These are phyloP conservation scores for Microdochium paspali DNA, from an alignment of 2,329 filamentous ascomycete species.

Conservation along the genomic window DNA sequence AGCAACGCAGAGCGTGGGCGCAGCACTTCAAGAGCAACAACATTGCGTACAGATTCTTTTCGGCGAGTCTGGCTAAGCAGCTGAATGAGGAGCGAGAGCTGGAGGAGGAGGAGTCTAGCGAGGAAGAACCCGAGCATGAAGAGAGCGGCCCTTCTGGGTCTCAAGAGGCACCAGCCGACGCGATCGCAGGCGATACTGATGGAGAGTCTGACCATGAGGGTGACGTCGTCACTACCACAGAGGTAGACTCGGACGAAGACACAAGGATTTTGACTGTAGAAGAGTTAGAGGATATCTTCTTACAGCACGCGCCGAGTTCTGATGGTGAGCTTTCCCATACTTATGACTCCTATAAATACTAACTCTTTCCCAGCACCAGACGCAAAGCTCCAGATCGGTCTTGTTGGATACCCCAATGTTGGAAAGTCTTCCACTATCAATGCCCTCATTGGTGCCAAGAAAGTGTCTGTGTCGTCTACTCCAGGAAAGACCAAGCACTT, in stretches of 20 bases:
- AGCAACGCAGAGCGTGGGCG: constrained; percentile 78
- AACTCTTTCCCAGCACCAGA: constrained; percentile 27
- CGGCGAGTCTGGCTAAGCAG: constrained; percentile 84
- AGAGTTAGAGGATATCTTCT: constrained; percentile 82
- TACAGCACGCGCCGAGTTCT: constrained; percentile 48
- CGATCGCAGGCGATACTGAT: constrained; percentile 17
- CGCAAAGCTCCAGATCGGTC: constrained; percentile 75
- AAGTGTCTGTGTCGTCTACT: constrained; percentile 94
- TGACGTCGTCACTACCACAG: constrained; percentile 23
- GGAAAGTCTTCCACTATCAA: constrained; percentile 99
- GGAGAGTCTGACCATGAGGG: constrained; percentile 26
- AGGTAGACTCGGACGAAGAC: constrained; percentile 41
- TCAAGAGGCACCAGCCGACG: constrained; percentile 17
- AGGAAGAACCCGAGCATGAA: constrained; percentile 12
- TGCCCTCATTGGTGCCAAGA: constrained; percentile 94
- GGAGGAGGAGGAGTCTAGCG: constrained; percentile 29
- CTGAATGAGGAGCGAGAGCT: constrained; percentile 63
- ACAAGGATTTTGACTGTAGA: constrained; percentile 85
- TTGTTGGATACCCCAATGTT: constrained; percentile 97
- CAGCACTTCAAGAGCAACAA: constrained; percentile 71
- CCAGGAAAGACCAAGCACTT: constrained; percentile 99
- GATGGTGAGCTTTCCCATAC: constrained; percentile 29
- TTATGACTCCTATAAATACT: constrained; percentile 9
- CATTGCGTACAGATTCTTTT: constrained; percentile 95
- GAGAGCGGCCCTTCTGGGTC: constrained; percentile 15